These are phyloP conservation scores for Ceriops tagal DNA, from an alignment of 345 rosid genomes.

Conservation along the genomic window DNA sequence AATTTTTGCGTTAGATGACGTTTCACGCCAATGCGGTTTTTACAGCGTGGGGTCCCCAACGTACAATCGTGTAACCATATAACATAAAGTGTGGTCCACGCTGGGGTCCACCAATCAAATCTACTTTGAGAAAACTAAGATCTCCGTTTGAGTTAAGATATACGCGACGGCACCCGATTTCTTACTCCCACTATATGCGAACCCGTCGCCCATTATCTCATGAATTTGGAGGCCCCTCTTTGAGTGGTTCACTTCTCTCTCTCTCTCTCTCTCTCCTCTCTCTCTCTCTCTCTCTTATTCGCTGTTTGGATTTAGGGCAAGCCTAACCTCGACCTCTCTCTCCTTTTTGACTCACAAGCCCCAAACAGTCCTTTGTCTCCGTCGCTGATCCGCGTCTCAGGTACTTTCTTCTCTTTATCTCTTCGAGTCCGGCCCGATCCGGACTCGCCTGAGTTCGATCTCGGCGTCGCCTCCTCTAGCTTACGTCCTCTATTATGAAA, in stretches of 20 bases:
- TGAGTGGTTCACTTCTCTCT: neutral
- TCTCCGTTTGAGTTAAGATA: too few species aligned
- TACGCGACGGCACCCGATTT: too few species aligned
- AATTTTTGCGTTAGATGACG: too few species aligned
- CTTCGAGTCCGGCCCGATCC: slow-evolving; percentile 1
- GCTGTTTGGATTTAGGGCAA: slow-evolving; percentile 34
- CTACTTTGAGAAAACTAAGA: too few species aligned
- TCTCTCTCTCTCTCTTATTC: neutral
- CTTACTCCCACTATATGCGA: too few species aligned
- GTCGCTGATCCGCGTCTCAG: slow-evolving; percentile 32
- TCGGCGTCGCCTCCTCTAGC: neutral
- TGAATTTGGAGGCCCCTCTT: neutral
- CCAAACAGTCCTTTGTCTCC: slow-evolving; percentile 10
- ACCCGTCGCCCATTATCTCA: neutral
- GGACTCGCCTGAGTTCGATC: slow-evolving; percentile 27
- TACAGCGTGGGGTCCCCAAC: too few species aligned
- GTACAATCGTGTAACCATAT: too few species aligned
- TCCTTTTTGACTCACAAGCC: slow-evolving; percentile 20
- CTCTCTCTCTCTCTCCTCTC: neutral
- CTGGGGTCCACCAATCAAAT: too few species aligned
- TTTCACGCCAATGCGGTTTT: too few species aligned
- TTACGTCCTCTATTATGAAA: neutral
- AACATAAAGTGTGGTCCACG: too few species aligned
- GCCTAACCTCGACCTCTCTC: slow-evolving; percentile 18
- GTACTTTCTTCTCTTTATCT: slow-evolving; percentile 18